These are phyloP conservation scores for Zymoseptoria pseudotritici DNA, from an alignment of 2,329 filamentous ascomycete genomes.

Conservation along the genomic window DNA sequence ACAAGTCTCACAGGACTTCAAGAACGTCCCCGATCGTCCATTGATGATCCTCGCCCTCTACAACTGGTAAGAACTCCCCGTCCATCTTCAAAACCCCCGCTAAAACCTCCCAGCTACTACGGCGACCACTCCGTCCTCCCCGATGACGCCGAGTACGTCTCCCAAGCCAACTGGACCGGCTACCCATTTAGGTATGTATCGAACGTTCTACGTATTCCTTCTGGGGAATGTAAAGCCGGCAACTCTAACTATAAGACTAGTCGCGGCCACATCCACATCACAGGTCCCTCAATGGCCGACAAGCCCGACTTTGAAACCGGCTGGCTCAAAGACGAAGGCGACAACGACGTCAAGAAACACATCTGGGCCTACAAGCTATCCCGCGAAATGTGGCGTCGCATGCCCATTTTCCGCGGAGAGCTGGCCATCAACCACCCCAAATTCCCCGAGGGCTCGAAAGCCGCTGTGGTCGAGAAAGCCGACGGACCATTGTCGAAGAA, in stretches of 20 bases:
- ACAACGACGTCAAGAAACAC: constrained; percentile 52
- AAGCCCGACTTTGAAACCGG: constrained; percentile 51
- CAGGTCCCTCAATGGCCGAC: constrained; percentile 37
- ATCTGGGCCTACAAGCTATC: constrained; percentile 59
- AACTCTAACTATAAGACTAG: constrained; percentile 16
- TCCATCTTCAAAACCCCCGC: not conserved
- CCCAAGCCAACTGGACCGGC: constrained; percentile 46
- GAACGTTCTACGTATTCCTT: no score
- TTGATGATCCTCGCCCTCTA: constrained; percentile 40
- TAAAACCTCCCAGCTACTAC: constrained; percentile 16
- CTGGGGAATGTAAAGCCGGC: no score
- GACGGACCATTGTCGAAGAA: constrained; percentile 36
- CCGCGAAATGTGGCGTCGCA: constrained; percentile 54
- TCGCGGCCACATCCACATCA: constrained; percentile 55
- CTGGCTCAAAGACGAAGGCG: constrained; percentile 48
- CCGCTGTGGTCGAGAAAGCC: constrained; percentile 26
- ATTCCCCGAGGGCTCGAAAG: constrained; percentile 42
- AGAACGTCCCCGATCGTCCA: constrained; percentile 39
- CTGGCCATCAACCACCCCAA: constrained; percentile 32
- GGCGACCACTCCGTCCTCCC: constrained; percentile 27
- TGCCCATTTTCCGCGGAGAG: constrained; percentile 43
- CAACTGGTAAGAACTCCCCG: constrained; percentile 25
- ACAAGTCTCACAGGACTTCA: constrained; percentile 38
- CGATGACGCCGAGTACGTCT: constrained; percentile 45
- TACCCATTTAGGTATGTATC: constrained; percentile 38